Conservation (phyloP, 768 basidiomycete species). For the Antrodiella citrinella region DNA sequence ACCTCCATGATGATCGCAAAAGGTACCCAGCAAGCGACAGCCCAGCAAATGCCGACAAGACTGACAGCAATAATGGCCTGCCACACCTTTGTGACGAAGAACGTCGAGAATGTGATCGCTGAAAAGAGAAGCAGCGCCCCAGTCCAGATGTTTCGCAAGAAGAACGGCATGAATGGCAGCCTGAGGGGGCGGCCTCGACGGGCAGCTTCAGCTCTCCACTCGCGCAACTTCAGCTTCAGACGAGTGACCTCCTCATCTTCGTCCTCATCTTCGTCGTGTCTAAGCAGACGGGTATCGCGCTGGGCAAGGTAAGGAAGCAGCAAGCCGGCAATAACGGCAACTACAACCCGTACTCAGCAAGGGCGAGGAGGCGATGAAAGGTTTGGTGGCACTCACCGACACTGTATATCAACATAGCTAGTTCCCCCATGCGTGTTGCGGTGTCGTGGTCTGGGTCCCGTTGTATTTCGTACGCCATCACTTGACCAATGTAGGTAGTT, state of each 20-base stretch:
- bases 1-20: constrained; percentile 98
- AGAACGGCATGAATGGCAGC: constrained; percentile 84
- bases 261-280: constrained; percentile 58
- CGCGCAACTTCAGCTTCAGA: constrained; percentile 59
- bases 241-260: constrained; percentile 69
- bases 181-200: constrained; percentile 64
- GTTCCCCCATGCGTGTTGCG: constrained; percentile 80
- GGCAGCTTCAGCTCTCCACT: constrained; percentile 83
- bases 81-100: constrained; percentile 75
- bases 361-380: too few relatives aligned
- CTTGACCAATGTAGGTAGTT: constrained; percentile 89
- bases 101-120: constrained; percentile 71
- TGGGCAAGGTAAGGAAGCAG: constrained; percentile 74
- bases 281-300: constrained; percentile 75
- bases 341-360: too few relatives aligned
- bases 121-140: constrained; percentile 79
- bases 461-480: constrained; percentile 77
- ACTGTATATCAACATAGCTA: constrained; percentile 88
- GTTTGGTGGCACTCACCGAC: constrained; percentile 69
- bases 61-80: constrained; percentile 80
- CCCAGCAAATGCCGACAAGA: constrained; percentile 90
- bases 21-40: constrained; percentile 96
- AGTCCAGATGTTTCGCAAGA: constrained; percentile 91
- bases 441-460: constrained; percentile 71
- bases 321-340: constrained; percentile 78